Conservation (phyloP, 2,329 filamentous ascomycete genomes). For the Aspergillus sp. region DNA sequence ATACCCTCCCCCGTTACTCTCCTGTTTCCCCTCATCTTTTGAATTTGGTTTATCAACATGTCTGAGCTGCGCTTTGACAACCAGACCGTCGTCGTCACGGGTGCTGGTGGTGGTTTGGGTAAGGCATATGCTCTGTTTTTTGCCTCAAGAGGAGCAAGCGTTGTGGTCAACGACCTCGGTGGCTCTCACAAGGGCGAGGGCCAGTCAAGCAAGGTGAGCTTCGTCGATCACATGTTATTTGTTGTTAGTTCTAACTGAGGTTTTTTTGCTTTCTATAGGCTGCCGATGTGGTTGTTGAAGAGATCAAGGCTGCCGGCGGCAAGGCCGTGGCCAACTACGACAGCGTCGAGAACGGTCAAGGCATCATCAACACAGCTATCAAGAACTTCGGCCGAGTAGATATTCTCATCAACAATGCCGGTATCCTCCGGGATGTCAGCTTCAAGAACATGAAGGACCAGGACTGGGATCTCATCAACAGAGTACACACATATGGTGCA, state of each 20-base stretch:
- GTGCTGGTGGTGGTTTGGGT: constrained; percentile 78
- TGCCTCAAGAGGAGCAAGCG: constrained; percentile 83
- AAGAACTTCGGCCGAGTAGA: constrained; percentile 69
- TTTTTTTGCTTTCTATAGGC: constrained; percentile 55
- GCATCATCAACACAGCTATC: constrained; percentile 72
- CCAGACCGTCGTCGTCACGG: constrained; percentile 86
- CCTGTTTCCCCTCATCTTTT: constrained; percentile 11
- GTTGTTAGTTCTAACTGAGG: background rate
- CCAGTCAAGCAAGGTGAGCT: constrained; percentile 72
- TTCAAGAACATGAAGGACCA: constrained; percentile 99
- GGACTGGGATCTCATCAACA: constrained; percentile 95
- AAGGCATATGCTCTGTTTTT: constrained; percentile 88
- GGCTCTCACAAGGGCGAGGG: constrained; percentile 93
- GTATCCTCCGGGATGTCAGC: constrained; percentile 89
- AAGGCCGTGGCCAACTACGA: constrained; percentile 98
- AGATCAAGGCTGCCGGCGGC: constrained; percentile 75
- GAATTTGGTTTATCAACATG: constrained; percentile 43
- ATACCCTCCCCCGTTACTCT: constrained; percentile 16
- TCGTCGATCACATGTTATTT: constrained; percentile 8
- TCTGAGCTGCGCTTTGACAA: constrained; percentile 79
- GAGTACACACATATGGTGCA: constrained; percentile 86
- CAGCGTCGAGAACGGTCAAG: constrained; percentile 76
- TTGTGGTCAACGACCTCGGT: constrained; percentile 95
- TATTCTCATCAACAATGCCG: constrained; percentile 95
- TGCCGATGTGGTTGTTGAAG: constrained; percentile 49